Conservation (phyloP, 257 asterid species). For the Jaltomata sinuosa region DNA sequence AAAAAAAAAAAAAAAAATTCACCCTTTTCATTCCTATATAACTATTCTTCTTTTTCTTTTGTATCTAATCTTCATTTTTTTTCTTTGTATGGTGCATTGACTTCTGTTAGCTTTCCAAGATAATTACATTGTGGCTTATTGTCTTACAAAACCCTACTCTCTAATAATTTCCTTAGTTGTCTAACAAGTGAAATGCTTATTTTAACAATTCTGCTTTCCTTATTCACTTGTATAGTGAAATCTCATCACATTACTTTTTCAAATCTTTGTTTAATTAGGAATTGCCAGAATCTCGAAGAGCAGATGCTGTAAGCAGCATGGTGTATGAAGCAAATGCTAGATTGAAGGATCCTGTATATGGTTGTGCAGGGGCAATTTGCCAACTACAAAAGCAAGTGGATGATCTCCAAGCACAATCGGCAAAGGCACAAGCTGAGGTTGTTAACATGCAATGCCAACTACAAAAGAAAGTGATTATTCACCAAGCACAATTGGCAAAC, state of each 20-base stretch:
- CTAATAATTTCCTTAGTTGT: background rate
- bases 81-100: background rate
- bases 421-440: conserved; percentile 53
- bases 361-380: conserved; percentile 60
- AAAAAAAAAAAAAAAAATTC: no score
- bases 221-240: no score
- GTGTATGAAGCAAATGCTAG: conserved; percentile 82
- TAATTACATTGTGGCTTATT: background rate
- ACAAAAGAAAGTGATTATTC: conserved; percentile 48
- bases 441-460: conserved; percentile 60
- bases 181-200: background rate
- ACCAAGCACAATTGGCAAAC: conserved; percentile 56
- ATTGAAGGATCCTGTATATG: conserved; percentile 66
- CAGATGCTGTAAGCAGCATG: conserved; percentile 75
- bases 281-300: conserved; percentile 53
- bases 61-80: no score
- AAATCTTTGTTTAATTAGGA: conserved; percentile 26
- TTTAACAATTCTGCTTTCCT: background rate
- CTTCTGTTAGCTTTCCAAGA: background rate
- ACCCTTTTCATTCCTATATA: background rate
- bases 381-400: conserved; percentile 56
- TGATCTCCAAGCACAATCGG: conserved; percentile 61
- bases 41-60: background rate
- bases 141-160: background rate
- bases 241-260: no score